phyloP scores from a whole-genome alignment of 768 basidiomycete species.

The Cantharellus cinnabarinus region DNA sequence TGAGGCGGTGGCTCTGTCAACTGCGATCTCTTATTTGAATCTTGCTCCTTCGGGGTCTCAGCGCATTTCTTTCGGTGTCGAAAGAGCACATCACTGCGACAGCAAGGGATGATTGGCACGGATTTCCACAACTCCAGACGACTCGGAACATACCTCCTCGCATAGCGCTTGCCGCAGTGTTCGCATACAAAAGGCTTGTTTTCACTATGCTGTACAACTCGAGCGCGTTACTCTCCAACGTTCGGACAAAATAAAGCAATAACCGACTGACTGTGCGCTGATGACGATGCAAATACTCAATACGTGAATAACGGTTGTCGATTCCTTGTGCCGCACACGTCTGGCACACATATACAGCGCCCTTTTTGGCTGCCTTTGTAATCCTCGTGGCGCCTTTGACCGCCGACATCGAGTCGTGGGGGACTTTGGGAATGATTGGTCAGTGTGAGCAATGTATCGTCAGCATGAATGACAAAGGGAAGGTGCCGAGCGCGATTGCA shows the following conservation, averaged over 20 bases:
- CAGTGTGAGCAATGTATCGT: no score
- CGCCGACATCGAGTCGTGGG: no score
- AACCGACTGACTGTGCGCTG: conserved; percentile 17
- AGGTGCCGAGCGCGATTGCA: no score
- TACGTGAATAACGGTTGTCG: conserved; percentile 16
- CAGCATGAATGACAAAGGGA: no score
- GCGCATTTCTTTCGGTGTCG: conserved; percentile 17
- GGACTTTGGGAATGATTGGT: no score
- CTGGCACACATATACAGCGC: background rate
- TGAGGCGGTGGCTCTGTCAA: no score
- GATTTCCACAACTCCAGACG: background rate
- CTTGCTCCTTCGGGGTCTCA: no score
- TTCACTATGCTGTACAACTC: conserved; percentile 15
- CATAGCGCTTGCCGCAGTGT: conserved; percentile 19
- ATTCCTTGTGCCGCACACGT: background rate
- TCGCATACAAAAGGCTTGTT: conserved; percentile 19
- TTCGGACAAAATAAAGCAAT: background rate
- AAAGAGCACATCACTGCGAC: conserved; percentile 18
- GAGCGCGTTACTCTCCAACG: background rate
- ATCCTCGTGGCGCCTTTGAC: no score
- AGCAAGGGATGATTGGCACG: background rate
- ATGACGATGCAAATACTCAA: conserved; percentile 20
- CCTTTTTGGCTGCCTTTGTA: background rate
- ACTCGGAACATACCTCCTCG: conserved; percentile 14
- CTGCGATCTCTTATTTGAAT: no score